A percentile compares a stretch with the other conserved stretches of the same genome.
These are phyloP conservation scores for Botrytis deweyae DNA, from an alignment of 2,329 filamentous ascomycete genomes.

Conservation along the genomic window DNA sequence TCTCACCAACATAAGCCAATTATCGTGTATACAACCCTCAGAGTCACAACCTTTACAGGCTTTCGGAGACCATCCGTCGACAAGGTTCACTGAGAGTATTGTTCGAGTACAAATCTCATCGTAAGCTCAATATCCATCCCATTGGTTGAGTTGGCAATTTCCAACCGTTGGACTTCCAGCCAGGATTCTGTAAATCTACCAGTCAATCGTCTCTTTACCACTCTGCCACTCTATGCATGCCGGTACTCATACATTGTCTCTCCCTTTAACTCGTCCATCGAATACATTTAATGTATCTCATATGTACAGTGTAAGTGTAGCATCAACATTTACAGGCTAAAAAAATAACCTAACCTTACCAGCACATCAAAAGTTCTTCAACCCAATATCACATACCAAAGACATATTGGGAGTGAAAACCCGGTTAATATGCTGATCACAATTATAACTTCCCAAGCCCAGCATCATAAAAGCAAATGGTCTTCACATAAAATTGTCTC, in stretches of 20 bases:
- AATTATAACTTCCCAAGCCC: constrained; percentile 14
- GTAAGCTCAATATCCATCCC: not conserved
- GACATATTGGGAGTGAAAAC: not conserved
- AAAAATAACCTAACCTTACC: not conserved
- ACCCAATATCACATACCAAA: constrained; percentile 7
- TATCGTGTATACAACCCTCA: not conserved
- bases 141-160: not conserved
- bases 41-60: constrained; percentile 12
- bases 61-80: constrained; percentile 18
- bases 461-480: not conserved
- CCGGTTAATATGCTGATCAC: constrained; percentile 14
- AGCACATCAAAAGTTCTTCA: not conserved
- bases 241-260: constrained; percentile 8
- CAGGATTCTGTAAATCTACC: not conserved
- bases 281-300: not conserved
- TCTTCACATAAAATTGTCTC: not conserved
- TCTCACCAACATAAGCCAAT: constrained; percentile 7
- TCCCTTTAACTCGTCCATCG: not conserved
- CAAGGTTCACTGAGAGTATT: not conserved
- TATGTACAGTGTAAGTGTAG: not conserved
- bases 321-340: not conserved
- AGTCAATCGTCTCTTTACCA: not conserved
- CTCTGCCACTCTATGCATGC: not conserved
- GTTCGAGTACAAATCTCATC: not conserved
- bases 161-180: not conserved